Evolutionary conservation across 2,329 filamentous ascomycete genomes (phyloP).

Genomic region (Dactylellina sp.): DNA sequence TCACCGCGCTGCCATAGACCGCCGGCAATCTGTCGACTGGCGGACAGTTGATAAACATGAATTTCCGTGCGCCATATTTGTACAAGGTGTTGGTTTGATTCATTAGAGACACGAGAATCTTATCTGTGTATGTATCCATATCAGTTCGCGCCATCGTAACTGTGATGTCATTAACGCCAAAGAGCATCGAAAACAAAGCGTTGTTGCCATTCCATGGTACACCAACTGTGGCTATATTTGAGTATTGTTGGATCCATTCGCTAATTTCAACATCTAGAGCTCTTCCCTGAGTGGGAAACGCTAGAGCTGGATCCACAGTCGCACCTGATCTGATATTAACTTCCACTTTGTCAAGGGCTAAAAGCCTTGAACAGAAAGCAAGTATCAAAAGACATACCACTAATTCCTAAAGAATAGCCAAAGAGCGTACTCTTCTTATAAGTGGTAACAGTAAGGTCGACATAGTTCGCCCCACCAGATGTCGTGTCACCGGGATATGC

Average conservation of each 20-base stretch:
- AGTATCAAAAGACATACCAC: constrained; percentile 18
- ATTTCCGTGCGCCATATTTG: constrained; percentile 36
- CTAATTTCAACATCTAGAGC: constrained; percentile 42
- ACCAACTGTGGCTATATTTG: constrained; percentile 25
- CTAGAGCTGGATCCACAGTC: constrained; percentile 28
- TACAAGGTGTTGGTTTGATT: constrained; percentile 45
- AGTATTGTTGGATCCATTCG: constrained; percentile 44
- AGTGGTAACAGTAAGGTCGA: constrained; percentile 67
- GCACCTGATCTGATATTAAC: constrained; percentile 16
- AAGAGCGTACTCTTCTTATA: constrained; percentile 63
- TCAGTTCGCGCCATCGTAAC: constrained; percentile 46
- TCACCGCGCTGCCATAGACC: constrained; percentile 36
- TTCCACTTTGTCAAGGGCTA: background rate
- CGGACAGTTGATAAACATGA: constrained; percentile 49
- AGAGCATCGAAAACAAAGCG: constrained; percentile 41
- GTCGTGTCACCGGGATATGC: constrained; percentile 68
- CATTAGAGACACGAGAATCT: constrained; percentile 38
- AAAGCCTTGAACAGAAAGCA: too few species aligned
- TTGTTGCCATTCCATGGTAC: constrained; percentile 35
- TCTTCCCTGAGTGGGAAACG: constrained; percentile 35
- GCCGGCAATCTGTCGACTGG: constrained; percentile 38
- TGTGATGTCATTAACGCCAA: constrained; percentile 47
- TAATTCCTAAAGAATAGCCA: constrained; percentile 37
- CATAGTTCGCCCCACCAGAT: constrained; percentile 69
- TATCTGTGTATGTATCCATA: constrained; percentile 48